Evolutionary conservation across 495 filamentous ascomycete species (phyloP).

Genomic region (Talaromyces stipitatus): DNA sequence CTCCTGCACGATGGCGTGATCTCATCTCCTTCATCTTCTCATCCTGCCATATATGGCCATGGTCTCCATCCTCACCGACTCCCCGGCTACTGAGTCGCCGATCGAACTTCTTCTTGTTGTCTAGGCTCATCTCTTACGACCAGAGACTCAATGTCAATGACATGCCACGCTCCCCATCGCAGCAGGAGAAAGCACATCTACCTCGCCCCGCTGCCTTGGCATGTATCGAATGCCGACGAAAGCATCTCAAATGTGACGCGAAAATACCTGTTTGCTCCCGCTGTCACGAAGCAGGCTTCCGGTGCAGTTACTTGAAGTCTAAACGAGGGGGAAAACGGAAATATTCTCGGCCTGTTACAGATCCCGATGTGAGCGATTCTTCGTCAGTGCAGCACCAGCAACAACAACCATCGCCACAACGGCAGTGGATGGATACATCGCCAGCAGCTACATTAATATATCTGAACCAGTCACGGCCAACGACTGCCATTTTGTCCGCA

Average conservation of each 20-base stretch:
- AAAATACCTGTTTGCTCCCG: slow-evolving; percentile 3
- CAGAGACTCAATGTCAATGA: neutral
- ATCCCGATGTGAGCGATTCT: neutral
- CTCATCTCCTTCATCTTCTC: neutral
- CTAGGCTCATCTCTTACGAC: neutral
- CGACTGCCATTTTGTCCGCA: neutral
- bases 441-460: neutral
- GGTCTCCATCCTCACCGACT: neutral
- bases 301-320: slow-evolving; percentile 3
- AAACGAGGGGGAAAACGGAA: slow-evolving; percentile 1
- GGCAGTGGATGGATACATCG: slow-evolving; percentile 1
- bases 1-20: slow-evolving; percentile 14
- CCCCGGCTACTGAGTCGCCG: neutral
- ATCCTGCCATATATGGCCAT: neutral
- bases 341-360: neutral
- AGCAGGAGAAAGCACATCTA: slow-evolving; percentile 2
- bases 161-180: neutral
- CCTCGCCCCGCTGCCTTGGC: slow-evolving; percentile 8
- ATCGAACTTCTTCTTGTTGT: neutral
- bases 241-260: slow-evolving; percentile 12
- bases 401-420: neutral
- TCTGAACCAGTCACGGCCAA: neutral
- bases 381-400: neutral
- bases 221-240: slow-evolving; percentile 10
- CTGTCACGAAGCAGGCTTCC: neutral